These are phyloP conservation scores for Pulveroboletus sp. DNA, from an alignment of 768 basidiomycete species.

Conservation along the genomic window DNA sequence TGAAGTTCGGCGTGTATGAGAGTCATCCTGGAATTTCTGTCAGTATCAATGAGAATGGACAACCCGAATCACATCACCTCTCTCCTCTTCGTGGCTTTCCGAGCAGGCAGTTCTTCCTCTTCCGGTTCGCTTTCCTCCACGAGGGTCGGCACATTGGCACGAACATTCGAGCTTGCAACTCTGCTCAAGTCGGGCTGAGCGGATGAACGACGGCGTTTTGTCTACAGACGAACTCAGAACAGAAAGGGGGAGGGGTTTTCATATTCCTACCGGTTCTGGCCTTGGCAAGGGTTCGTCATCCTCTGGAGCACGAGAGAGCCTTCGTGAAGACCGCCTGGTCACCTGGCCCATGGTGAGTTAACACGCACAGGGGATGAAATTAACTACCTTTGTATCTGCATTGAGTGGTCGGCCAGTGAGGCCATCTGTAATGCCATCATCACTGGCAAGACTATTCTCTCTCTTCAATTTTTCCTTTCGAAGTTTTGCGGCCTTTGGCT, in stretches of 20 bases:
- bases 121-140: slow-evolving; percentile 78
- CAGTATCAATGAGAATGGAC: background rate
- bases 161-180: slow-evolving; percentile 35
- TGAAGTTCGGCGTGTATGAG: slow-evolving; percentile 56
- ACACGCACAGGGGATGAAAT: slow-evolving; percentile 4
- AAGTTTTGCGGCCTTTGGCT: slow-evolving; percentile 51
- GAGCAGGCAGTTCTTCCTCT: slow-evolving; percentile 54
- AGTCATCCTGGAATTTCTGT: slow-evolving; percentile 43
- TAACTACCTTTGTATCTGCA: slow-evolving; percentile 43
- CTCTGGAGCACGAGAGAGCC: slow-evolving; percentile 56
- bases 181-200: slow-evolving; percentile 69
- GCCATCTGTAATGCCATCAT: slow-evolving; percentile 81
- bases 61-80: slow-evolving; percentile 37
- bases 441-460: slow-evolving; percentile 71
- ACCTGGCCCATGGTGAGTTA: slow-evolving; percentile 10
- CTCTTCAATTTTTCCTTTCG: slow-evolving; percentile 63
- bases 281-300: slow-evolving; percentile 42
- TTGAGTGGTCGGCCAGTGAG: slow-evolving; percentile 70
- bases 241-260: slow-evolving; percentile 2
- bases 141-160: slow-evolving; percentile 43
- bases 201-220: slow-evolving; percentile 79
- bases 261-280: slow-evolving; percentile 54
- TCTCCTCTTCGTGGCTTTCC: slow-evolving; percentile 62
- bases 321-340: slow-evolving; percentile 58
- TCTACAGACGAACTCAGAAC: slow-evolving; percentile 37